Evolutionary conservation across 352 stramenopile species (phyloP).

Genomic region (Globisporangium canariense): DNA sequence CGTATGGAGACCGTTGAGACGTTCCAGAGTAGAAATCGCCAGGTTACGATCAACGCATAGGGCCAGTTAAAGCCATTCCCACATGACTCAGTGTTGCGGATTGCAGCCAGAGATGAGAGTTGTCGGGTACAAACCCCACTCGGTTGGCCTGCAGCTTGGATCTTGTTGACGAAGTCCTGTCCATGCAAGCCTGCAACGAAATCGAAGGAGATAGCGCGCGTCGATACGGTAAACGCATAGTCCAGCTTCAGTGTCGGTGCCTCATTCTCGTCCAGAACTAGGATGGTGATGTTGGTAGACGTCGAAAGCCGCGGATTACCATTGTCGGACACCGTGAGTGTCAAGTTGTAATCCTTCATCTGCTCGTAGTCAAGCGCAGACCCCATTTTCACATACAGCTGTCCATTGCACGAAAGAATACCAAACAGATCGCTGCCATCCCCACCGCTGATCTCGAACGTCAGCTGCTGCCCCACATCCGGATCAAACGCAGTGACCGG

Average conservation of each 20-base stretch:
- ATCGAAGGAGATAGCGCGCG: background rate
- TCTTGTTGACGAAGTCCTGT: constrained; percentile 4
- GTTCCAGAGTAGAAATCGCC: constrained; percentile 14
- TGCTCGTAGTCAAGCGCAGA: constrained; percentile 43
- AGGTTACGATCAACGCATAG: constrained; percentile 6
- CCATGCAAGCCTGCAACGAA: background rate
- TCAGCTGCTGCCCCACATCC: constrained; percentile 24
- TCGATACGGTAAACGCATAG: constrained; percentile 16
- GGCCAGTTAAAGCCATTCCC: background rate
- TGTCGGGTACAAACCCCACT: background rate
- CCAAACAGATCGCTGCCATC: constrained; percentile 34
- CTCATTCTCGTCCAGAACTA: constrained; percentile 44
- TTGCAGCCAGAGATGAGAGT: background rate
- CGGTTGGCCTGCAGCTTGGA: background rate
- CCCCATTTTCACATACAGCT: constrained; percentile 39
- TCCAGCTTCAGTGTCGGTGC: constrained; percentile 27
- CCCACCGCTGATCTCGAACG: constrained; percentile 23
- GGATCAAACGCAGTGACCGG: constrained; percentile 25
- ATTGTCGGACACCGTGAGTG: constrained; percentile 40
- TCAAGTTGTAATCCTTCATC: constrained; percentile 14
- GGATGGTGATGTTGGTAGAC: constrained; percentile 24
- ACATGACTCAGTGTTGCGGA: constrained; percentile 3
- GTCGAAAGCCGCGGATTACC: constrained; percentile 28
- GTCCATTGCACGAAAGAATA: constrained; percentile 45
- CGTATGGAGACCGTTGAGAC: constrained; percentile 13